Base-by-base conservation (phyloP, 116 monocot species). In the Iris pallida region DNA sequence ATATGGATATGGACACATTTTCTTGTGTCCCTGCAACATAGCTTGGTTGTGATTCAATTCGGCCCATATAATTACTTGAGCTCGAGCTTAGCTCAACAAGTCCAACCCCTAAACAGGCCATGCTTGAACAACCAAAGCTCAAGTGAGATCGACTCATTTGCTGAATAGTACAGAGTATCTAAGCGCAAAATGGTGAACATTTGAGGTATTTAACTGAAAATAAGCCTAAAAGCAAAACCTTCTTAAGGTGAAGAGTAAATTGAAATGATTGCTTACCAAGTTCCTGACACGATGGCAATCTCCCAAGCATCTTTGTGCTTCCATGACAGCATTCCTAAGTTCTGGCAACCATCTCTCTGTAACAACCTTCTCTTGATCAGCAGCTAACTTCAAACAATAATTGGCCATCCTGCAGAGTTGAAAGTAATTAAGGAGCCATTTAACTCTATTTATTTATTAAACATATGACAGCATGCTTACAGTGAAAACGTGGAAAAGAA, bases 271-370 rank as follows among this genome's bases (percentile, higher is more conserved):
- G 42, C 89, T 78, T 77, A 97, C 97, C 87, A 97, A 73, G 20
- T 89, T 89, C 69, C 87, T 73, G 47, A 97, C 87, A 46, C 85
- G 81, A 10, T 79, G 82, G 68, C 92, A 97, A 76, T 92, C 89
- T 16, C 78, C 81, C 68, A 89, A 71, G 66, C 89, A 86, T 61
- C 83, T 87, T 74, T 86, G 83, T 65, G 87, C 92, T 72, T 85
- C 89, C 57, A 78, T 51, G 57, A 89, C 79, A 59, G 92, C 97
- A 55, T 77, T 82, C 56, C 75, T 73, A 13, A 97, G 82, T 70
- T 92, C 92, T 3, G 92, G 87, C 65, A 92, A 66, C 97, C 87
- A 92, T 81, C 73, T 83, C 63, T 97, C 87, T 8, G 74, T 63
- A 16, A 83, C 81, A 48, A 87, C 58, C 48, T 85, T 87, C 46